Conservation (phyloP, 352 stramenopile genomes). For the Elongisporangium senticosum region DNA sequence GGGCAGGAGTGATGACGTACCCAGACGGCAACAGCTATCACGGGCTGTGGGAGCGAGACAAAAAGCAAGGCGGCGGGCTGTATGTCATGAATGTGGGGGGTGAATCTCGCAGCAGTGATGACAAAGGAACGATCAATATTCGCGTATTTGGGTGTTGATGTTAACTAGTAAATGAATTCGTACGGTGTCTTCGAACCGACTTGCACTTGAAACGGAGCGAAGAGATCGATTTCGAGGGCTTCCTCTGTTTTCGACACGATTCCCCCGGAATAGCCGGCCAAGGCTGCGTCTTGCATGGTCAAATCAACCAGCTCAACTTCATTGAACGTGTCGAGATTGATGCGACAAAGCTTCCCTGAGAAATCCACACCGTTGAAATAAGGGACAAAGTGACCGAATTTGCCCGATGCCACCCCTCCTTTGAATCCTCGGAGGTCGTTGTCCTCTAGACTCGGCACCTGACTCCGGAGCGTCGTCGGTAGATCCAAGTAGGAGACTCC, state of each 20-base stretch:
- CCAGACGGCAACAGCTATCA: constrained; percentile 76
- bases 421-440: constrained; percentile 59
- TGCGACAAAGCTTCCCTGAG: constrained; percentile 69
- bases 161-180: constrained; percentile 50
- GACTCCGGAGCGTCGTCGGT: constrained; percentile 38
- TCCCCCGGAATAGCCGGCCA: constrained; percentile 47
- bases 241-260: constrained; percentile 48
- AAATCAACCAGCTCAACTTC: constrained; percentile 75
- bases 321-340: constrained; percentile 75
- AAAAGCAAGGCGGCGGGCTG: constrained; percentile 79
- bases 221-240: constrained; percentile 44
- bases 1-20: constrained; percentile 76
- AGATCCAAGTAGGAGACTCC: constrained; percentile 58
- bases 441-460: constrained; percentile 63
- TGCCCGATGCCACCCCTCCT: constrained; percentile 59
- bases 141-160: constrained; percentile 42
- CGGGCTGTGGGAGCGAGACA: constrained; percentile 84
- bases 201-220: constrained; percentile 57
- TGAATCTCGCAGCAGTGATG: constrained; percentile 1
- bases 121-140: constrained; percentile 12
- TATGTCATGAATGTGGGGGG: constrained; percentile 40
- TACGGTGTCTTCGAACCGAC: constrained; percentile 62
- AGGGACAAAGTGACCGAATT: constrained; percentile 78
- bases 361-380: constrained; percentile 64
- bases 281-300: constrained; percentile 27